Base-by-base conservation (phyloP, 1,284 basidiomycete genomes). In the Malassezia brasiliensis region DNA sequence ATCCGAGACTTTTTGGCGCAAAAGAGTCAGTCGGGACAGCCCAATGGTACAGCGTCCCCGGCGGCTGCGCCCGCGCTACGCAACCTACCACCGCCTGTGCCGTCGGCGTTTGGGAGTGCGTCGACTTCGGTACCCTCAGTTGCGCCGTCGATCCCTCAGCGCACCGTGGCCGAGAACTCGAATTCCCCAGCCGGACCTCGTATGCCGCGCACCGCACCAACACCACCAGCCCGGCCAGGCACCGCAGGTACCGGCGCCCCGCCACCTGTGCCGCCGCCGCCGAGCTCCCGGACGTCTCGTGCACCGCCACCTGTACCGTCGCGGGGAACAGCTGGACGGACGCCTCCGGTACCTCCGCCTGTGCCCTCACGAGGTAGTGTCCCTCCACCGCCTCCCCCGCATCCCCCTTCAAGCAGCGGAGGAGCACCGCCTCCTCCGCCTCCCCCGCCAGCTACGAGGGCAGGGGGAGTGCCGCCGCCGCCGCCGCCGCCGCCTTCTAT, bases 1-100 rank as follows among this genome's bases (percentile, higher is more conserved):
- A 93, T 96, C 77, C 85, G 86, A 65, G 81, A 85, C 63, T 96
- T 85, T 71, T 82, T 90, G 19, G 80, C 83, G 30, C 77, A 85
- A 48, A 11, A 42, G 6, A 68, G 82, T 75, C 71, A 81, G 5
- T 78, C 77, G 10, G 54, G 56, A 7, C 54, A 52, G 28, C 47
- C 64, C 39, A 53, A 52, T 45, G 47, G 52, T 31, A 50, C 47
- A 46, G 55, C 52, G 20, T 53, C 69, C 6, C 65, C 64, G 0
- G 65, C 72, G 22, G 22, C 20, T 14, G 17, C 41, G 3, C 32
- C 50, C 19, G 11, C 49, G 15, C 47, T 40, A 31, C 61, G 69
- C 22, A 69, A 69, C 41, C 61, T 63, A 22, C 69, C 69, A 19
- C 66, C 68, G 1, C 69, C 70, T 14, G 66, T 65, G 25, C 64